Evolutionary conservation across 1,284 basidiomycete species (phyloP).

Genomic region (Sphagnurus paluster): DNA sequence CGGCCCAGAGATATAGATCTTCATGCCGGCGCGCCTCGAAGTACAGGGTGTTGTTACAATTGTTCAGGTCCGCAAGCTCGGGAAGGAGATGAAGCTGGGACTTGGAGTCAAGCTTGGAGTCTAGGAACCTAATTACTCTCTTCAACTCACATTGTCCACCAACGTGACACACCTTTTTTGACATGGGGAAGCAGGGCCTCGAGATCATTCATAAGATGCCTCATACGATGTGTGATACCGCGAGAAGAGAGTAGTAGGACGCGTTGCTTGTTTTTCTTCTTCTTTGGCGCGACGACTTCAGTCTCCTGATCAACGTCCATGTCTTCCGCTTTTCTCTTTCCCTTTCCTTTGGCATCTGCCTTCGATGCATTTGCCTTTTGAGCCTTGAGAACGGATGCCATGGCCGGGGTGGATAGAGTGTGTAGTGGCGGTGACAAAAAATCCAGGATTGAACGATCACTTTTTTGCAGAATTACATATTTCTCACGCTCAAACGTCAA

Average conservation of each 20-base stretch:
- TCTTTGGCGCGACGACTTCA: constrained; percentile 42
- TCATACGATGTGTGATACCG: constrained; percentile 95
- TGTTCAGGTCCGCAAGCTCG: constrained; percentile 96
- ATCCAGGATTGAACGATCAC: constrained; percentile 1
- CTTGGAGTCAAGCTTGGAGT: constrained; percentile 97
- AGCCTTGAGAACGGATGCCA: constrained; percentile 69
- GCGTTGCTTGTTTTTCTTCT: constrained; percentile 79
- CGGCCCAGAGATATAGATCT: constrained; percentile 96
- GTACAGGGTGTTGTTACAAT: constrained; percentile 97
- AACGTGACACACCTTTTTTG: constrained; percentile 80
- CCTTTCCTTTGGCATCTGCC: constrained; percentile 48
- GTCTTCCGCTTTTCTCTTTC: constrained; percentile 66
- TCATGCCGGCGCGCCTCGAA: constrained; percentile 96
- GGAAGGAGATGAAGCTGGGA: constrained; percentile 93
- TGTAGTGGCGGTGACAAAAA: neutral
- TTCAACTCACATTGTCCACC: neutral
- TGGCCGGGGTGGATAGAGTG: constrained; percentile 25
- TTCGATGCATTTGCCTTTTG: constrained; percentile 60
- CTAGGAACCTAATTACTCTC: constrained; percentile 41
- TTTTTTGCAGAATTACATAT: constrained; percentile 3
- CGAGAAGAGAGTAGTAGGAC: constrained; percentile 92
- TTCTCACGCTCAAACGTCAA: neutral
- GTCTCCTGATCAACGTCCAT: constrained; percentile 54
- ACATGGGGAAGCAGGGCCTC: constrained; percentile 91
- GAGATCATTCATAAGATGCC: constrained; percentile 96